Conservation (phyloP, 2,329 filamentous ascomycete genomes). For the Biscogniauxia mediterranea region DNA sequence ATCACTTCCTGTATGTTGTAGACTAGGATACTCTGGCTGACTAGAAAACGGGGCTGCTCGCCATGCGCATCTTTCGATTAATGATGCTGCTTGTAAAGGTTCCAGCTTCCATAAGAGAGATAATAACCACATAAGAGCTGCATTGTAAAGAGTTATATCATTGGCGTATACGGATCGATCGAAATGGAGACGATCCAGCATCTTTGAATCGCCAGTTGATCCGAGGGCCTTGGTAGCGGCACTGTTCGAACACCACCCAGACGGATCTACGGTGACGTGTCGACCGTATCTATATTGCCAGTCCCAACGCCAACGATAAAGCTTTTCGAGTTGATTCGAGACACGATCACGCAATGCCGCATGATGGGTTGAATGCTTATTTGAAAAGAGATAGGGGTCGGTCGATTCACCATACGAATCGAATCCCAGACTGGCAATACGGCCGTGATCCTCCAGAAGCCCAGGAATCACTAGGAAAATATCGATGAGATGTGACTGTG, state of each 20-base stretch:
- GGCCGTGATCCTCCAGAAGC: constrained; percentile 12
- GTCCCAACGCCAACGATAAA: constrained; percentile 21
- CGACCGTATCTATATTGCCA: constrained; percentile 17
- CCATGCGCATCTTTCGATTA: constrained; percentile 15
- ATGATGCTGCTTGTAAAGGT: constrained; percentile 7
- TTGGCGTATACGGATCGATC: constrained; percentile 12
- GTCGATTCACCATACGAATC: constrained; percentile 5
- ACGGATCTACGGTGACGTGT: constrained; percentile 4
- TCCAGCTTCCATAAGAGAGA: constrained; percentile 20
- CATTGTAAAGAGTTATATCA: constrained; percentile 21
- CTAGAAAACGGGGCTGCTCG: constrained; percentile 7
- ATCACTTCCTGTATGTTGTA: neutral
- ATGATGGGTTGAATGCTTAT: constrained; percentile 4
- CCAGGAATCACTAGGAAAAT: constrained; percentile 19
- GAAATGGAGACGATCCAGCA: constrained; percentile 11
- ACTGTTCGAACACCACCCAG: constrained; percentile 3
- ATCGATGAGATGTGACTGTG: constrained; percentile 18
- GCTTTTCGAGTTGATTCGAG: constrained; percentile 12
- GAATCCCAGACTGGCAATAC: no score
- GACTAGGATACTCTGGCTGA: neutral
- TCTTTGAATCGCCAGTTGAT: neutral
- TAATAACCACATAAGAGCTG: constrained; percentile 18
- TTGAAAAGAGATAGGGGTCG: constrained; percentile 1
- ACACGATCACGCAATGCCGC: constrained; percentile 7
- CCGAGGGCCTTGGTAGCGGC: neutral